phyloP scores from a whole-genome alignment of 1,284 basidiomycete genomes.

The Ganoderma boninense region DNA sequence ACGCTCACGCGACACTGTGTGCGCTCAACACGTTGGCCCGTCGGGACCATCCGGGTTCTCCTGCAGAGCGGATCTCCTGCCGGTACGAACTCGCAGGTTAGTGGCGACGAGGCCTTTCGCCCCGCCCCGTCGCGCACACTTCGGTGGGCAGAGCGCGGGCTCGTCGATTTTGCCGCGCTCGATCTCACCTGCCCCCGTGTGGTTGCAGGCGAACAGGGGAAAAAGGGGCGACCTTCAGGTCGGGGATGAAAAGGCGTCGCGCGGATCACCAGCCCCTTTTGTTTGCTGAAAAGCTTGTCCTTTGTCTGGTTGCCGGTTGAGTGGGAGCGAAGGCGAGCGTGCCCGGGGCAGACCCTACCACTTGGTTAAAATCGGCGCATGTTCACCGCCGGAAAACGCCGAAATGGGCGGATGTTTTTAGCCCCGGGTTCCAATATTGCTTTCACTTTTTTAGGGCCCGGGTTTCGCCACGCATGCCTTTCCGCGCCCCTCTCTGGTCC shows the following conservation, averaged over 20 bases:
- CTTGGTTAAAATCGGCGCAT: constrained; percentile 92
- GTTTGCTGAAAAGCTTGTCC: constrained; percentile 94
- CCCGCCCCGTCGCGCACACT: constrained; percentile 88
- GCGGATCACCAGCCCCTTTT: constrained; percentile 97
- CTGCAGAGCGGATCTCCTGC: constrained; percentile 93
- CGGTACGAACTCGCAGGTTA: constrained; percentile 96
- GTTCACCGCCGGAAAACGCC: constrained; percentile 81
- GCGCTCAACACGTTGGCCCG: too few species aligned
- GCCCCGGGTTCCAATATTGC: constrained; percentile 84
- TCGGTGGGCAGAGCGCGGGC: constrained; percentile 90
- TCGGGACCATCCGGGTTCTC: too few species aligned
- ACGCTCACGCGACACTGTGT: too few species aligned
- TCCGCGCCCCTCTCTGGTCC: constrained; percentile 74
- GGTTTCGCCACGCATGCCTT: constrained; percentile 75
- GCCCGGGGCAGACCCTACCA: constrained; percentile 55
- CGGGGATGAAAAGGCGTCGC: constrained; percentile 97
- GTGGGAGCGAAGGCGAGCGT: background rate
- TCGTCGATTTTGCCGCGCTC: constrained; percentile 97
- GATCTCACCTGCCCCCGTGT: constrained; percentile 95
- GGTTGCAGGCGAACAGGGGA: constrained; percentile 94
- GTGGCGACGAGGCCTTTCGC: too few species aligned
- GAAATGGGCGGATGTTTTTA: constrained; percentile 94
- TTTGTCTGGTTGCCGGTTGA: constrained; percentile 76
- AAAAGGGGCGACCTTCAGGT: constrained; percentile 99
- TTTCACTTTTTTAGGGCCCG: constrained; percentile 80